Evolutionary conservation across 352 stramenopile species (phyloP).

Genomic region (Pythium rishiriense): DNA sequence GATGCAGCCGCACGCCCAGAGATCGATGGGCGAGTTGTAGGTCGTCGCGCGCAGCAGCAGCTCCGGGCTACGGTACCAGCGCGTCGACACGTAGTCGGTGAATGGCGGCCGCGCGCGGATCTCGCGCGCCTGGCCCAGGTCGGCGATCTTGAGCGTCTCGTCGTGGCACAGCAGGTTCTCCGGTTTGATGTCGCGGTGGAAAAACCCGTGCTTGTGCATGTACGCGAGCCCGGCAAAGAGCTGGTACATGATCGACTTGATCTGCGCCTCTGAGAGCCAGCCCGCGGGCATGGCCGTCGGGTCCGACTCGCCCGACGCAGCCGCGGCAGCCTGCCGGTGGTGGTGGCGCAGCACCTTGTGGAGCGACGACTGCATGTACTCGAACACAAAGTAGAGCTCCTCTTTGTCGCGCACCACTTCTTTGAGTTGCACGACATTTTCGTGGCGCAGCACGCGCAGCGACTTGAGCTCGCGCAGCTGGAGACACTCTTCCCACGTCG

Average conservation of each 20-base stretch:
- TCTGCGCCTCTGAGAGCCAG: conserved; percentile 62
- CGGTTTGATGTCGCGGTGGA: conserved; percentile 98
- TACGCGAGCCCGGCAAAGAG: conserved; percentile 96
- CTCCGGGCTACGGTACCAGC: conserved; percentile 99
- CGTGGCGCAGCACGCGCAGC: conserved; percentile 68
- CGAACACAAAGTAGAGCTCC: conserved; percentile 88
- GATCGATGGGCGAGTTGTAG: conserved; percentile 82
- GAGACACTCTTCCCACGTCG: conserved; percentile 82
- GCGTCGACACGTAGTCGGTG: conserved; percentile 98
- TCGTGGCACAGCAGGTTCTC: conserved; percentile 98
- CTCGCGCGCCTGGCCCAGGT: conserved; percentile 97
- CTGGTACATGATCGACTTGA: conserved; percentile 94
- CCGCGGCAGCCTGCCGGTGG: background rate
- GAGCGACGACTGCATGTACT: conserved; percentile 86
- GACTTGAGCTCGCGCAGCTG: conserved; percentile 82
- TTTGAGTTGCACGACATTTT: conserved; percentile 86
- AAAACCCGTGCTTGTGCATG: conserved; percentile 98
- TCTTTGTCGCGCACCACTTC: conserved; percentile 86
- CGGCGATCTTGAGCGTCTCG: conserved; percentile 96
- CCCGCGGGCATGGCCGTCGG: conserved; percentile 4
- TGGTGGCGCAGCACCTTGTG: conserved; percentile 67
- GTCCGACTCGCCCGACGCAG: background rate
- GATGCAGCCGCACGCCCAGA: conserved; percentile 85
- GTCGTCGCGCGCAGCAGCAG: conserved; percentile 87
- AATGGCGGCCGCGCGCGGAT: conserved; percentile 92